These are phyloP conservation scores for Paracoccidioides brasiliensis DNA, from an alignment of 2,329 filamentous ascomycete species.

Conservation along the genomic window DNA sequence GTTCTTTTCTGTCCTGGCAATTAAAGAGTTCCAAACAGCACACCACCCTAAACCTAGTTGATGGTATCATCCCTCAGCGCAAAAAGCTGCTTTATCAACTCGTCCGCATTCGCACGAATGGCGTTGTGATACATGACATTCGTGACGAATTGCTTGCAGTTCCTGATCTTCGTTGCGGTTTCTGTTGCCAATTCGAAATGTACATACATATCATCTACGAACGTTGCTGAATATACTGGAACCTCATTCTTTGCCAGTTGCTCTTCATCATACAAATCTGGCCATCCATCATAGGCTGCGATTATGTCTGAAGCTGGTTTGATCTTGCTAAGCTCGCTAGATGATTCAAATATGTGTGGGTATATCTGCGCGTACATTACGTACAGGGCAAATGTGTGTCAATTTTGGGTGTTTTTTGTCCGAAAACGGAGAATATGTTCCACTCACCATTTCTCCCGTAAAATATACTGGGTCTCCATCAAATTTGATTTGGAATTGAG, in stretches of 20 bases:
- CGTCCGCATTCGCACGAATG: constrained; percentile 56
- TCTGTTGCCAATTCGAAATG: constrained; percentile 60
- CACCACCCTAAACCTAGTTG: constrained; percentile 32
- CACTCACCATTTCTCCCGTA: constrained; percentile 67
- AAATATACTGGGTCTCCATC: constrained; percentile 53
- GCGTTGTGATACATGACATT: constrained; percentile 83
- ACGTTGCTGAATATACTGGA: constrained; percentile 74
- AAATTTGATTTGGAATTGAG: constrained; percentile 35
- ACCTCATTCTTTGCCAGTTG: constrained; percentile 66
- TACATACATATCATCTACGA: constrained; percentile 85
- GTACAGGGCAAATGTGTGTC: not conserved
- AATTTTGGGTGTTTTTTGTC: not conserved
- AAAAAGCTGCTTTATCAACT: constrained; percentile 66
- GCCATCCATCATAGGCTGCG: constrained; percentile 58
- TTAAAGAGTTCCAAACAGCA: not conserved
- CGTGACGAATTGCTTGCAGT: constrained; percentile 68
- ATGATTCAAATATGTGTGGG: constrained; percentile 71
- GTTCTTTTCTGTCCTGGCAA: too few relatives aligned
- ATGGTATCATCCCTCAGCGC: constrained; percentile 57
- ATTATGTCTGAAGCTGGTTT: constrained; percentile 56
- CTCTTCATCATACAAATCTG: constrained; percentile 58
- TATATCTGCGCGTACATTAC: constrained; percentile 41
- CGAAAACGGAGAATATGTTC: not conserved
- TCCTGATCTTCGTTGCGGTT: constrained; percentile 61
- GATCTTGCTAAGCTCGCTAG: constrained; percentile 59